Conservation (phyloP, 345 rosid genomes). For the Balakata baccata region DNA sequence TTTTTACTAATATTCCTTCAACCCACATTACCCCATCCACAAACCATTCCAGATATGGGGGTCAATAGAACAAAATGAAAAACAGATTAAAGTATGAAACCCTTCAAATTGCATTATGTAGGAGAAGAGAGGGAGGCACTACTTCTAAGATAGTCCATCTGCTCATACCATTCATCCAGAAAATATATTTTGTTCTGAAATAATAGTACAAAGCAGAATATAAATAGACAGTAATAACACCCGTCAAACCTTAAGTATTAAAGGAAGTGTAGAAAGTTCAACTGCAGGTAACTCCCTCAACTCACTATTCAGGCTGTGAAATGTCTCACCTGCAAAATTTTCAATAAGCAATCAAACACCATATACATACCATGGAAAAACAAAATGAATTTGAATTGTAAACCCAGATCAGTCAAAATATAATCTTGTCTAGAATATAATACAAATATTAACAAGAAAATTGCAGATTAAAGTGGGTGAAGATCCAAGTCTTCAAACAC, state of each 20-base stretch:
- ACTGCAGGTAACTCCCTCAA: slow-evolving; percentile 91
- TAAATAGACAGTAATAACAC: slow-evolving; percentile 6
- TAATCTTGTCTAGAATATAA: neutral
- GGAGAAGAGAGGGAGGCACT: neutral
- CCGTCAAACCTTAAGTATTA: slow-evolving; percentile 67
- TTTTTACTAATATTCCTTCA: neutral
- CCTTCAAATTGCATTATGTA: neutral
- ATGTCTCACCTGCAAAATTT: slow-evolving; percentile 62
- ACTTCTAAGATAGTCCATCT: neutral
- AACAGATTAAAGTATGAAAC: neutral
- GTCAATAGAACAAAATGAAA: neutral
- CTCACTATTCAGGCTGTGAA: slow-evolving; percentile 71
- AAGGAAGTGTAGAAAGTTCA: slow-evolving; percentile 86
- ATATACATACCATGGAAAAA: neutral
- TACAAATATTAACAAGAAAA: slow-evolving; percentile 1
- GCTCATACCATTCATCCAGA: neutral
- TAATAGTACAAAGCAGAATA: neutral
- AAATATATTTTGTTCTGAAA: too few species aligned
- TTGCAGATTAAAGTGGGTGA: neutral
- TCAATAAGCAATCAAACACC: slow-evolving; percentile 10
- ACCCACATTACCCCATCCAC: neutral
- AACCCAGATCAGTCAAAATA: neutral
- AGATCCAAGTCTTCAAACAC: neutral
- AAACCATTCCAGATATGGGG: neutral
- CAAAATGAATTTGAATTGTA: neutral